A percentile compares a stretch with the other conserved stretches of the same genome.
These are phyloP conservation scores for Alternaria ethzedia DNA, from an alignment of 2,329 filamentous ascomycete genomes.

Conservation along the genomic window DNA sequence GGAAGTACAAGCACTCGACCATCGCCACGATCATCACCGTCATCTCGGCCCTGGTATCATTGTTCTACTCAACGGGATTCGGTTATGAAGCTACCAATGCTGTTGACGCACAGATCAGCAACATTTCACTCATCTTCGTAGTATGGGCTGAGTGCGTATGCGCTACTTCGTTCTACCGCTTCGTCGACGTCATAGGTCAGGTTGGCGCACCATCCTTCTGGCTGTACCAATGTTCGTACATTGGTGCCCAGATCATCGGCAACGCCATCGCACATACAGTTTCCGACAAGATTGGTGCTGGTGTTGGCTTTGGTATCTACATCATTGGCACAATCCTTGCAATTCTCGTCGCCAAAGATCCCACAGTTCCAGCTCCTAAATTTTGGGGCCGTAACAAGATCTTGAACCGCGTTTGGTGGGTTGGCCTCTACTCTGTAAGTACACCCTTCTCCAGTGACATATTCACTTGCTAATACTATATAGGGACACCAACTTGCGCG, in stretches of 20 bases:
- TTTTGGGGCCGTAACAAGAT: constrained; percentile 43
- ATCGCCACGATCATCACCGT: constrained; percentile 56
- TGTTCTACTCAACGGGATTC: constrained; percentile 62
- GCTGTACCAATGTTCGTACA: constrained; percentile 56
- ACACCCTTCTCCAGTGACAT: not conserved
- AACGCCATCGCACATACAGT: constrained; percentile 55
- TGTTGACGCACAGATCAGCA: constrained; percentile 61
- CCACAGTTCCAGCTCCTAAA: constrained; percentile 47
- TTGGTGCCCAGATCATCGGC: constrained; percentile 57
- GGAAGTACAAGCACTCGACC: constrained; percentile 36
- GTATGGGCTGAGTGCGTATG: constrained; percentile 58
- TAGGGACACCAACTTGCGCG: constrained; percentile 62
- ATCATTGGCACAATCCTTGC: constrained; percentile 48
- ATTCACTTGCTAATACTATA: not conserved
- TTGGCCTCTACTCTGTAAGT: constrained; percentile 60
- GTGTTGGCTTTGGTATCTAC: constrained; percentile 59
- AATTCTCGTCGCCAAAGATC: constrained; percentile 50
- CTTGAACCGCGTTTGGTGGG: constrained; percentile 48
- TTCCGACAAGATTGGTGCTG: constrained; percentile 52
- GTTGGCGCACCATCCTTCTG: constrained; percentile 51
- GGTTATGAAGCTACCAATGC: constrained; percentile 60
- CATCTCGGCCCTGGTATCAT: constrained; percentile 58
- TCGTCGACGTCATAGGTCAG: constrained; percentile 52
- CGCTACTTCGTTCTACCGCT: constrained; percentile 59
- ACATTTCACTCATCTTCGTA: constrained; percentile 58